These are phyloP conservation scores for Mortierella sp. DNA, from an alignment of 371 early-diverging fungal genomes.

Conservation along the genomic window DNA sequence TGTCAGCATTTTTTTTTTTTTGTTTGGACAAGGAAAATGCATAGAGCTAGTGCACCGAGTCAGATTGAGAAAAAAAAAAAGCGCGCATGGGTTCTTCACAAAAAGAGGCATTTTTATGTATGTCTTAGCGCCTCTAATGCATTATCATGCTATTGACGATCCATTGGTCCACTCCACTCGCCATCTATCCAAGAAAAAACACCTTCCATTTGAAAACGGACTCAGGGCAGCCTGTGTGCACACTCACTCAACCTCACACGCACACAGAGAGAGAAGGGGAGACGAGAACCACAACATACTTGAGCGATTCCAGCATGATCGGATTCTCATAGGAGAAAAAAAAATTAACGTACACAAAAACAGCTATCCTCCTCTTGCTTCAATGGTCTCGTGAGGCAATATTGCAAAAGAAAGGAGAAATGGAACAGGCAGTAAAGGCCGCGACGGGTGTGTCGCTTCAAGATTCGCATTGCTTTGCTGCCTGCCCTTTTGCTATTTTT, in stretches of 20 bases:
- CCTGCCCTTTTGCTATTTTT: too few species aligned
- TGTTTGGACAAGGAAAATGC: too few species aligned
- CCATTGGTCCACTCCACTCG: not conserved
- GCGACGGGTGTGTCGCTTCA: too few species aligned
- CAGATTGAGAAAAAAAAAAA: not conserved
- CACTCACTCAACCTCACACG: not conserved
- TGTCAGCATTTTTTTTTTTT: not conserved
- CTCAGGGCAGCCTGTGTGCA: not conserved
- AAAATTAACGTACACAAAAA: not conserved
- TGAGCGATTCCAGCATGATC: not conserved
- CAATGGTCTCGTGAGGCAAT: slow-evolving; percentile 4
- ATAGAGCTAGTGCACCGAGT: not conserved
- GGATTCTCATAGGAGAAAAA: not conserved
- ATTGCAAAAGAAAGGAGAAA: not conserved
- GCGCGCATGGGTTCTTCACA: not conserved
- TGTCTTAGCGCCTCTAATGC: not conserved
- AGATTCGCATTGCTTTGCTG: too few species aligned
- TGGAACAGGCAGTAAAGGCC: not conserved
- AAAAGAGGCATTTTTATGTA: not conserved
- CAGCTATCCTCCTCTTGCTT: not conserved
- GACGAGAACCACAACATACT: not conserved
- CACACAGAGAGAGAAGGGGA: not conserved
- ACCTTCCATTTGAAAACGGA: not conserved
- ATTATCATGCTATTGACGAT: not conserved
- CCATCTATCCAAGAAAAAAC: not conserved